Conservation (phyloP, 352 stramenopile genomes). For the Peronosclerospora sorghi region DNA sequence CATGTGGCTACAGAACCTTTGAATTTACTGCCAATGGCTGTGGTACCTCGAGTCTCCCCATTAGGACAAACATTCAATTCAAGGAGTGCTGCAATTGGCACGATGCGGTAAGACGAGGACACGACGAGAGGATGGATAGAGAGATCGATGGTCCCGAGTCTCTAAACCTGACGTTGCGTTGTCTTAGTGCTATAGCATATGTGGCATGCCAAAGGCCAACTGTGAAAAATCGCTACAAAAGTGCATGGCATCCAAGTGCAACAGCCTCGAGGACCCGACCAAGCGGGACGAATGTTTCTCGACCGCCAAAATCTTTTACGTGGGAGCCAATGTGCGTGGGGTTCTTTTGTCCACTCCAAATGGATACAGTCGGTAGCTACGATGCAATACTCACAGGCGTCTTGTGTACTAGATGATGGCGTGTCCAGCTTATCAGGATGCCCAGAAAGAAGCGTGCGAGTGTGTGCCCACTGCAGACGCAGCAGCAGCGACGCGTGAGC, state of each 20-base stretch:
- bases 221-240: conserved; percentile 65
- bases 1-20: conserved; percentile 31
- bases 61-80: conserved; percentile 37
- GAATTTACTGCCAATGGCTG: conserved; percentile 70
- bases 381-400: too few species aligned
- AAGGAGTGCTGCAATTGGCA: conserved; percentile 75
- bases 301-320: conserved; percentile 51
- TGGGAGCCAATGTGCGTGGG: conserved; percentile 36
- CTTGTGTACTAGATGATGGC: conserved; percentile 38
- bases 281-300: conserved; percentile 41
- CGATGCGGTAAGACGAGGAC: conserved; percentile 67
- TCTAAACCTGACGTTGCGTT: too few species aligned
- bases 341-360: not conserved
- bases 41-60: conserved; percentile 45
- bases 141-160: too few species aligned
- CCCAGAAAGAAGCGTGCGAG: conserved; percentile 58
- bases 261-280: conserved; percentile 3
- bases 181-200: conserved; percentile 81
- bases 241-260: conserved; percentile 59
- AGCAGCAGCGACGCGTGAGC: conserved; percentile 22
- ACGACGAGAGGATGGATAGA: too few species aligned
- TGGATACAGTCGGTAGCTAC: too few species aligned
- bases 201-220: conserved; percentile 56
- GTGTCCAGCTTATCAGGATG: conserved; percentile 50
- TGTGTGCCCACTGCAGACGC: conserved; percentile 32